Conservation (phyloP, 805 yeast species). For the Maudiozyma pseudohumilis region DNA sequence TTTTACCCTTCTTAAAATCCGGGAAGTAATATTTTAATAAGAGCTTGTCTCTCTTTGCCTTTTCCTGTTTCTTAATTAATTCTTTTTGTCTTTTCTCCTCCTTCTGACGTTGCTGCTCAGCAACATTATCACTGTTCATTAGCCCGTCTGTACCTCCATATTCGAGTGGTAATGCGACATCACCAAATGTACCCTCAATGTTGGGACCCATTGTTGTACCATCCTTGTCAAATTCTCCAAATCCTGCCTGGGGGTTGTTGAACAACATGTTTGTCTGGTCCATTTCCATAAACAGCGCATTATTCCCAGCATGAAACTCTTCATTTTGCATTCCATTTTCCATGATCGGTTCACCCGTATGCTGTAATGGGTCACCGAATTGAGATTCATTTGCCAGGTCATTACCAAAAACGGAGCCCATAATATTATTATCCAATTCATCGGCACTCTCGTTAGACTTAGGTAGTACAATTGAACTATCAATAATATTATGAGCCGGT, state of each 20-base stretch:
- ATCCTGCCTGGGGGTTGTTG: slow-evolving; percentile 16
- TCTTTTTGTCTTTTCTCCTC: slow-evolving; percentile 5
- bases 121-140: background rate
- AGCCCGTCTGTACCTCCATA: background rate
- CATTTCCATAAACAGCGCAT: slow-evolving; percentile 27
- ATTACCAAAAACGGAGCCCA: slow-evolving; percentile 3
- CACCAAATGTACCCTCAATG: background rate
- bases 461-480: background rate
- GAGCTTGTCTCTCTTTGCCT: slow-evolving; percentile 25
- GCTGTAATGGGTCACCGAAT: slow-evolving; percentile 5
- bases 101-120: slow-evolving; percentile 6
- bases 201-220: slow-evolving; percentile 9
- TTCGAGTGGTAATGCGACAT: background rate
- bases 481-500: background rate
- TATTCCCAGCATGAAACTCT: slow-evolving; percentile 19
- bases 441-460: background rate
- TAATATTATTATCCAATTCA: background rate
- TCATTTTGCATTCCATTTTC: slow-evolving; percentile 6
- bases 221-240: slow-evolving; percentile 9
- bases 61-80: slow-evolving; percentile 3
- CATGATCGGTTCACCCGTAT: slow-evolving; percentile 4
- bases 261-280: slow-evolving; percentile 11
- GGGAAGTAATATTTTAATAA: slow-evolving; percentile 46
- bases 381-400: slow-evolving; percentile 1
- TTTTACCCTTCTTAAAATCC: slow-evolving; percentile 38